Evolutionary conservation across 2,329 filamentous ascomycete genomes (phyloP).

Genomic region (Pseudogymnoascus sp.): DNA sequence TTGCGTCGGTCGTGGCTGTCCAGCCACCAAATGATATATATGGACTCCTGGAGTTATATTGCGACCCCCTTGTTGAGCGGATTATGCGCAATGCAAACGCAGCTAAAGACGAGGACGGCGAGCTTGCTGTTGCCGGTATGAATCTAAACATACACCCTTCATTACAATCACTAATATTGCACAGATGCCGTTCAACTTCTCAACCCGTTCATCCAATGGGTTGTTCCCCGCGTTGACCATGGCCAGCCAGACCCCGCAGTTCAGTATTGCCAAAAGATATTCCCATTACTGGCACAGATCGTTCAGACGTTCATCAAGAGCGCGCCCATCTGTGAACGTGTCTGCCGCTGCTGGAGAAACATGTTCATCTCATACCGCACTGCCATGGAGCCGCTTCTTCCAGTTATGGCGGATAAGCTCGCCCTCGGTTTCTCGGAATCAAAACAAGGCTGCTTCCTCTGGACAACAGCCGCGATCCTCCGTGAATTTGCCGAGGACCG

Average conservation of each 20-base stretch:
- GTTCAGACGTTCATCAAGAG: slow-evolving; percentile 81
- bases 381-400: slow-evolving; percentile 76
- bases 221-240: slow-evolving; percentile 64
- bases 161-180: slow-evolving; percentile 13
- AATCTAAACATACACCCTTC: slow-evolving; percentile 5
- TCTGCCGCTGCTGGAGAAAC: slow-evolving; percentile 92
- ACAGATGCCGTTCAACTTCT: slow-evolving; percentile 83
- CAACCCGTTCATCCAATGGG: slow-evolving; percentile 76
- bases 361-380: slow-evolving; percentile 96
- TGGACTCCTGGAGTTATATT: slow-evolving; percentile 81
- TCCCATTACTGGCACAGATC: slow-evolving; percentile 78
- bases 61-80: slow-evolving; percentile 78
- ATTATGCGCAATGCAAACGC: slow-evolving; percentile 81
- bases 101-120: slow-evolving; percentile 73
- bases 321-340: slow-evolving; percentile 80
- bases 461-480: slow-evolving; percentile 91
- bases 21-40: slow-evolving; percentile 77
- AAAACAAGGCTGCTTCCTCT: slow-evolving; percentile 93
- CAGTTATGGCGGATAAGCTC: slow-evolving; percentile 79
- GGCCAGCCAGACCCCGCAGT: slow-evolving; percentile 79
- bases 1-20: slow-evolving; percentile 81
- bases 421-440: slow-evolving; percentile 77
- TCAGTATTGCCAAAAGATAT: slow-evolving; percentile 91
- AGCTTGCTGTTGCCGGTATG: slow-evolving; percentile 75
- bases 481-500: slow-evolving; percentile 90